Percentiles rank a stretch among this genome's conserved stretches.
Evolutionary conservation across 1,139 yeast species (phyloP).

Genomic region (Scheffersomyces segobiensis): DNA sequence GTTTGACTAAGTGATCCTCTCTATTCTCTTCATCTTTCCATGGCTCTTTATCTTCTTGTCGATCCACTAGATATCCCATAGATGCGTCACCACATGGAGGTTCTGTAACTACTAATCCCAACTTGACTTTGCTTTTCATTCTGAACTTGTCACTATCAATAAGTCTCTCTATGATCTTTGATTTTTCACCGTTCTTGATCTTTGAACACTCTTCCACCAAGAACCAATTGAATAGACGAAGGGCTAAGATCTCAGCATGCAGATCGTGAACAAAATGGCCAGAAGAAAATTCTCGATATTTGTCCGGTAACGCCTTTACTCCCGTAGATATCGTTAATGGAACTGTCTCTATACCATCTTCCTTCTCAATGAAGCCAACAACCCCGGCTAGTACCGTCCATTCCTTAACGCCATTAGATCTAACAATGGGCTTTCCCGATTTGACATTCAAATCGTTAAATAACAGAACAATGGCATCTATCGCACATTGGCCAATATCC

Average conservation of each 20-base stretch:
- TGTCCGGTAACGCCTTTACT: slow-evolving; percentile 72
- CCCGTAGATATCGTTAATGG: slow-evolving; percentile 74
- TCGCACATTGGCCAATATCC: slow-evolving; percentile 8
- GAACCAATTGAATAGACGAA: slow-evolving; percentile 65
- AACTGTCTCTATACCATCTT: slow-evolving; percentile 16
- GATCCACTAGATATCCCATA: slow-evolving; percentile 34
- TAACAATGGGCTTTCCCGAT: slow-evolving; percentile 55
- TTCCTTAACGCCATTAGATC: slow-evolving; percentile 68
- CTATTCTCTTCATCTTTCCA: slow-evolving; percentile 8
- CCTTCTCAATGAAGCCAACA: slow-evolving; percentile 42
- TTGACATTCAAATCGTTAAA: slow-evolving; percentile 21
- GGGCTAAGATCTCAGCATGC: slow-evolving; percentile 82
- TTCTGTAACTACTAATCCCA: slow-evolving; percentile 72
- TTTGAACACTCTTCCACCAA: slow-evolving; percentile 27
- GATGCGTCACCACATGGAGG: slow-evolving; percentile 95
- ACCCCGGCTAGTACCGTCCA: slow-evolving; percentile 86
- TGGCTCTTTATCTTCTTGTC: slow-evolving; percentile 11
- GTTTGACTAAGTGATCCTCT: slow-evolving; percentile 1
- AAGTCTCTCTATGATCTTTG: slow-evolving; percentile 20
- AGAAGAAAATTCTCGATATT: slow-evolving; percentile 33
- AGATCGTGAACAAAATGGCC: slow-evolving; percentile 78
- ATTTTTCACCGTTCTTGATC: slow-evolving; percentile 5
- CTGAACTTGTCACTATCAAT: slow-evolving; percentile 15
- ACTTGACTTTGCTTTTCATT: slow-evolving; percentile 32
- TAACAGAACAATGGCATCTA: slow-evolving; percentile 14